Evolutionary conservation across 2,329 filamentous ascomycete genomes (phyloP).

Genomic region (Colletotrichum chrysophilum): DNA sequence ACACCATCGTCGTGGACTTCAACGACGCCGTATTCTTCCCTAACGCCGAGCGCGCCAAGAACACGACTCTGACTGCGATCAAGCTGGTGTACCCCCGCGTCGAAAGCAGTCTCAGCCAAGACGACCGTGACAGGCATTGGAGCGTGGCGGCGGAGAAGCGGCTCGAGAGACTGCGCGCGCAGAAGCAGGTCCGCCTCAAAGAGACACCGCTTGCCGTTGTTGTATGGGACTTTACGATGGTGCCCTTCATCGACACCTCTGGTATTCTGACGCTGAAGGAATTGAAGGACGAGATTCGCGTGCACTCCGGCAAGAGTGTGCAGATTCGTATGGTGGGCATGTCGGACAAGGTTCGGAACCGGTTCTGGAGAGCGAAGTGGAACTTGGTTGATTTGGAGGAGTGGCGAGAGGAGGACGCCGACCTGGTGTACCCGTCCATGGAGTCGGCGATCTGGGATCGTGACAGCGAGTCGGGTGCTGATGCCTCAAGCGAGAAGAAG

Average conservation of each 20-base stretch:
- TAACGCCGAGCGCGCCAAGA: constrained; percentile 53
- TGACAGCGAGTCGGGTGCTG: constrained; percentile 1
- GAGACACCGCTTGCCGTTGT: constrained; percentile 46
- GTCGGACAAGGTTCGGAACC: constrained; percentile 43
- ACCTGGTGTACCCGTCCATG: constrained; percentile 18
- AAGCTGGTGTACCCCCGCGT: constrained; percentile 42
- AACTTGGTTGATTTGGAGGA: constrained; percentile 9
- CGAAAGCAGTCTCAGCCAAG: constrained; percentile 32
- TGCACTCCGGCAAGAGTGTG: constrained; percentile 51
- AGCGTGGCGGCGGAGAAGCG: constrained; percentile 56
- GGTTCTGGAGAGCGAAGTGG: constrained; percentile 46
- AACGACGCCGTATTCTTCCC: constrained; percentile 65
- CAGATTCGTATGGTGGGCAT: constrained; percentile 57
- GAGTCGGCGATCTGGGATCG: constrained; percentile 19
- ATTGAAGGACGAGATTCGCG: constrained; percentile 52
- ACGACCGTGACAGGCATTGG: constrained; percentile 53
- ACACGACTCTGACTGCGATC: constrained; percentile 45
- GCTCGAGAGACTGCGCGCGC: constrained; percentile 48
- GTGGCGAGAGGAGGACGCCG: constrained; percentile 16
- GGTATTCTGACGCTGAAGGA: constrained; percentile 55
- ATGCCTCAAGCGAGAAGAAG: constrained; percentile 3
- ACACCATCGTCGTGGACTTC: constrained; percentile 62
- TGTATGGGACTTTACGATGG: constrained; percentile 57
- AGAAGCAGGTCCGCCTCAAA: constrained; percentile 34
- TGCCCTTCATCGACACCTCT: constrained; percentile 60